phyloP scores from a whole-genome alignment of 2,329 filamentous ascomycete species.

The Fusarium protoensiforme region DNA sequence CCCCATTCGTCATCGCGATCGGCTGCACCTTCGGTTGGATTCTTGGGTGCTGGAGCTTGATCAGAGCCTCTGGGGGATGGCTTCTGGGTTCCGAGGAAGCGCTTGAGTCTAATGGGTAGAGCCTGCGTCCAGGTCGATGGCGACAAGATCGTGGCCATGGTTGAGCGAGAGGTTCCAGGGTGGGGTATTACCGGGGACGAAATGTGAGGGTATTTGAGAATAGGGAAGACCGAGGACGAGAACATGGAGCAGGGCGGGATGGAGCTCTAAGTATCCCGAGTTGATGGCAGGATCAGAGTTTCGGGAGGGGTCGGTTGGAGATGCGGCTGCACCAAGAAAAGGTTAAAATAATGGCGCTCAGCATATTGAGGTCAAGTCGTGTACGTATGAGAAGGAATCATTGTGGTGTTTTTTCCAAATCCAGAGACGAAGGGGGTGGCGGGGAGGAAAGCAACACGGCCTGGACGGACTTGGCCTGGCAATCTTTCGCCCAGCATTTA shows the following conservation, averaged over 20 bases:
- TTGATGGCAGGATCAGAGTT: background rate
- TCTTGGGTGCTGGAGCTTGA: background rate
- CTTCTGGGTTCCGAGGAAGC: background rate
- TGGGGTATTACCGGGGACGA: background rate
- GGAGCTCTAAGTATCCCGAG: background rate
- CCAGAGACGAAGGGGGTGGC: too few species aligned
- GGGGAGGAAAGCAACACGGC: too few species aligned
- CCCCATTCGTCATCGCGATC: background rate
- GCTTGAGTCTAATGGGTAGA: background rate
- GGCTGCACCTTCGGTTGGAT: background rate
- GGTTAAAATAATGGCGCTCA: background rate
- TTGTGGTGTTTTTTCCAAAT: too few species aligned
- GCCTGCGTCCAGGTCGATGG: background rate
- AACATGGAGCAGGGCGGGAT: background rate
- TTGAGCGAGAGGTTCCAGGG: background rate
- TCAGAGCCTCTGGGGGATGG: background rate
- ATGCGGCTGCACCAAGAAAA: background rate
- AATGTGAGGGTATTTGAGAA: background rate
- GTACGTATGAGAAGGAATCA: background rate
- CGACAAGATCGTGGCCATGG: background rate
- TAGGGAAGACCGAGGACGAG: background rate
- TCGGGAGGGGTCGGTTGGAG: background rate
- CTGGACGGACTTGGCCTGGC: too few species aligned
- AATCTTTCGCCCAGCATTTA: too few species aligned
- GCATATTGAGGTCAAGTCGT: background rate